These are phyloP conservation scores for Colletotrichum spaethianum DNA, from an alignment of 2,329 filamentous ascomycete species.

Conservation along the genomic window DNA sequence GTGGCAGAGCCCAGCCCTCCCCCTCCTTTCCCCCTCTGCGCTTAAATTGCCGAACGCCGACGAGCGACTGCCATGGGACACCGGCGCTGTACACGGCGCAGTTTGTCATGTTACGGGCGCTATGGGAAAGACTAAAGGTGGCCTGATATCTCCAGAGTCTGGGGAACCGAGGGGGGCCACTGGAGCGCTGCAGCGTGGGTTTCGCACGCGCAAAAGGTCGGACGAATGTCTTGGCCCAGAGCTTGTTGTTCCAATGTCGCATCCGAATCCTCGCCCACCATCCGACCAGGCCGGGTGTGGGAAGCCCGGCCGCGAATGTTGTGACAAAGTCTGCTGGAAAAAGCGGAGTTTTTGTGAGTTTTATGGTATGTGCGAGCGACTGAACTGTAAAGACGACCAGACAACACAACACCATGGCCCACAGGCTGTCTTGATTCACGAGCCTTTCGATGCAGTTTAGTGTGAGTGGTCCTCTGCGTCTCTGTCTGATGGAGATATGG, in stretches of 20 bases:
- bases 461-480: conserved; percentile 10
- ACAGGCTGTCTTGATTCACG: background rate
- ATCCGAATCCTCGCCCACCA: conserved; percentile 1
- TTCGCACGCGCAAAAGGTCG: conserved; percentile 14
- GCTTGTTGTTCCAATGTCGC: conserved; percentile 7
- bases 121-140: background rate
- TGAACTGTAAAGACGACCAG: background rate
- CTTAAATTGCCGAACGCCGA: conserved; percentile 15
- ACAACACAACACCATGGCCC: background rate
- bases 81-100: background rate
- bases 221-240: conserved; percentile 11
- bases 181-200: background rate
- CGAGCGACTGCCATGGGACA: background rate
- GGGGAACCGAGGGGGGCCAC: conserved; percentile 22
- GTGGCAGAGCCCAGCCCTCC: background rate
- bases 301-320: background rate
- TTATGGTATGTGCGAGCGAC: background rate
- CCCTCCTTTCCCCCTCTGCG: background rate
- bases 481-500: conserved; percentile 1
- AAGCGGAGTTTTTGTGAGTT: background rate
- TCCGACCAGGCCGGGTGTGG: background rate
- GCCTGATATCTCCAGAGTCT: conserved; percentile 7
- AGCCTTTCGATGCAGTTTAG: background rate
- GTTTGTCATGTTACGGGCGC: background rate
- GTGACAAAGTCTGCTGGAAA: conserved; percentile 1